Percentiles rank a stretch among this genome's conserved stretches.
These are phyloP conservation scores for Aspergillus candidus DNA, from an alignment of 2,329 filamentous ascomycete genomes.

Conservation along the genomic window DNA sequence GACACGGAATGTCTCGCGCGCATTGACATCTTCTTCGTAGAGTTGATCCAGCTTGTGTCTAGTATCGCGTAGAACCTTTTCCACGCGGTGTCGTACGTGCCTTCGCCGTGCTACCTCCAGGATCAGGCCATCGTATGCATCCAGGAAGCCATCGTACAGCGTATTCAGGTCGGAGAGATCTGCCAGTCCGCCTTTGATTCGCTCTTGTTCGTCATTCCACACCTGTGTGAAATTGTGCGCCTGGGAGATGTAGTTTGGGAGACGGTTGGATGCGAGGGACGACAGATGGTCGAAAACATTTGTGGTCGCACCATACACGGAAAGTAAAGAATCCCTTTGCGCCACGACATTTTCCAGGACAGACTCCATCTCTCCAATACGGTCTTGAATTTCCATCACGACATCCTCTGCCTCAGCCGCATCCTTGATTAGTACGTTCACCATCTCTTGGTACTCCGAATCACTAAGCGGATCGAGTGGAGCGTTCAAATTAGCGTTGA, in stretches of 20 bases:
- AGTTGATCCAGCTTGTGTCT: constrained; percentile 70
- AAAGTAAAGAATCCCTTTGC: constrained; percentile 54
- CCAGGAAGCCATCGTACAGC: constrained; percentile 84
- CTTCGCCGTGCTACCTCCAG: constrained; percentile 75
- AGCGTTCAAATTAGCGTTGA: constrained; percentile 31
- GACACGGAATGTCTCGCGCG: constrained; percentile 70
- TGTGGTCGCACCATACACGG: constrained; percentile 53
- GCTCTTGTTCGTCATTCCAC: constrained; percentile 70
- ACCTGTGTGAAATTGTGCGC: constrained; percentile 43
- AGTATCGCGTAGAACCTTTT: constrained; percentile 69
- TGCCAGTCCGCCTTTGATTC: constrained; percentile 61
- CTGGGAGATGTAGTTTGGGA: constrained; percentile 50
- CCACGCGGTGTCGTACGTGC: constrained; percentile 66
- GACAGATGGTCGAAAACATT: constrained; percentile 62
- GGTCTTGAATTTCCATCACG: constrained; percentile 63
- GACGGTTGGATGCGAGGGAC: constrained; percentile 55
- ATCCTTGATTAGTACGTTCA: constrained; percentile 61
- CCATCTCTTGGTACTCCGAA: constrained; percentile 74
- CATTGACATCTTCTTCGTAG: constrained; percentile 63
- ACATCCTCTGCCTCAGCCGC: constrained; percentile 58
- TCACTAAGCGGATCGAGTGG: constrained; percentile 65
- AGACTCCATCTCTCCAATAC: constrained; percentile 68
- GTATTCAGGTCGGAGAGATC: constrained; percentile 70
- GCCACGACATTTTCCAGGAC: constrained; percentile 59
- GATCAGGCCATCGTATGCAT: constrained; percentile 76